These are phyloP conservation scores for Aspergillus floridensis DNA, from an alignment of 2,329 filamentous ascomycete species.

Conservation along the genomic window DNA sequence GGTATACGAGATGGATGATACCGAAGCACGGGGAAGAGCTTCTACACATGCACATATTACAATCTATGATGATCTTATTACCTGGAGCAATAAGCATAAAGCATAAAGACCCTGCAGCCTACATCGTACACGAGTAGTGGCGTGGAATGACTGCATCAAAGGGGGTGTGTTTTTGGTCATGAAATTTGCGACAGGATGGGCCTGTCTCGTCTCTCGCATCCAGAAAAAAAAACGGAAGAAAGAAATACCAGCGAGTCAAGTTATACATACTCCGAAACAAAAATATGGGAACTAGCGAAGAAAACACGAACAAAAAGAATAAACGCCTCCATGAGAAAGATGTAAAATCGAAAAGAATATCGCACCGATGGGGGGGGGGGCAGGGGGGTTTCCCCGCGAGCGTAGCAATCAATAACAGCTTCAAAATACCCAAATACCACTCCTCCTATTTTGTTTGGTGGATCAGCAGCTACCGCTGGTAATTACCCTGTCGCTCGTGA, in stretches of 20 bases:
- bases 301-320: neutral
- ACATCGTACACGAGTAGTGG: too few relatives aligned
- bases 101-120: too few relatives aligned
- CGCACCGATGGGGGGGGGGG: too few relatives aligned
- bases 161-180: neutral
- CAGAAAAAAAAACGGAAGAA: neutral
- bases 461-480: neutral
- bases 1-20: slow-evolving; percentile 13
- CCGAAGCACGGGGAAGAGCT: slow-evolving; percentile 1
- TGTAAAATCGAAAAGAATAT: neutral
- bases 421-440: too few relatives aligned
- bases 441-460: neutral
- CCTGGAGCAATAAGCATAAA: neutral
- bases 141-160: neutral
- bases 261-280: neutral
- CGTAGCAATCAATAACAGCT: too few relatives aligned
- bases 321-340: slow-evolving; percentile 1
- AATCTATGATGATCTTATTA: neutral
- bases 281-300: neutral
- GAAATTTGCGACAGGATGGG: neutral
- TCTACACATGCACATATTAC: slow-evolving; percentile 5
- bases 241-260: neutral
- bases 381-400: too few relatives aligned
- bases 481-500: slow-evolving; percentile 51
- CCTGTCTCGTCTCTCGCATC: neutral